phyloP scores from a whole-genome alignment of 1,284 basidiomycete genomes.

The Fomitopsis palustris region DNA sequence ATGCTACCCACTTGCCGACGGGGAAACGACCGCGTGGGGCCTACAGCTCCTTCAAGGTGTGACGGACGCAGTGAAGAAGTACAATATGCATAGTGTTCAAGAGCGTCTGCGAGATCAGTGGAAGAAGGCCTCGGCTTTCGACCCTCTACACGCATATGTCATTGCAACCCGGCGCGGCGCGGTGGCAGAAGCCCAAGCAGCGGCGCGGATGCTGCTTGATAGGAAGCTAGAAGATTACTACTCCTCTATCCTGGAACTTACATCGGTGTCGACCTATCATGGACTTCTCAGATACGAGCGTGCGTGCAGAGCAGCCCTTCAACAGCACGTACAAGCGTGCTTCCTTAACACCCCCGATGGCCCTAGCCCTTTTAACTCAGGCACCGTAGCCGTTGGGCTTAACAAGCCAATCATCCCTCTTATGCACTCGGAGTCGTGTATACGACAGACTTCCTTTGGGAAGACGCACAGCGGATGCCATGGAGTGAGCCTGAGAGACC shows the following conservation, averaged over 20 bases:
- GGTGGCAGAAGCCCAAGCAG: not conserved
- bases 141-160: constrained; percentile 29
- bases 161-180: constrained; percentile 7
- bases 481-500: too few species aligned
- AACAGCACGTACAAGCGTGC: too few species aligned
- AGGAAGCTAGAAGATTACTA: not conserved
- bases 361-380: too few species aligned
- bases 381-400: too few species aligned
- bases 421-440: too few species aligned
- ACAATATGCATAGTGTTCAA: constrained; percentile 28
- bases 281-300: too few species aligned
- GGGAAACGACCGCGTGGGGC: not conserved
- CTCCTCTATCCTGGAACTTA: constrained; percentile 4
- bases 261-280: not conserved
- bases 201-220: not conserved
- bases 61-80: constrained; percentile 30
- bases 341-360: too few species aligned
- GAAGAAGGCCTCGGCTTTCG: constrained; percentile 20
- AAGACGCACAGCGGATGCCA: too few species aligned
- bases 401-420: too few species aligned
- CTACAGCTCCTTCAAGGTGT: not conserved
- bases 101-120: constrained; percentile 9
- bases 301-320: too few species aligned
- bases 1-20: not conserved
- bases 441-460: too few species aligned